phyloP scores from a whole-genome alignment of 768 basidiomycete genomes.

The Tylopilus felleus region DNA sequence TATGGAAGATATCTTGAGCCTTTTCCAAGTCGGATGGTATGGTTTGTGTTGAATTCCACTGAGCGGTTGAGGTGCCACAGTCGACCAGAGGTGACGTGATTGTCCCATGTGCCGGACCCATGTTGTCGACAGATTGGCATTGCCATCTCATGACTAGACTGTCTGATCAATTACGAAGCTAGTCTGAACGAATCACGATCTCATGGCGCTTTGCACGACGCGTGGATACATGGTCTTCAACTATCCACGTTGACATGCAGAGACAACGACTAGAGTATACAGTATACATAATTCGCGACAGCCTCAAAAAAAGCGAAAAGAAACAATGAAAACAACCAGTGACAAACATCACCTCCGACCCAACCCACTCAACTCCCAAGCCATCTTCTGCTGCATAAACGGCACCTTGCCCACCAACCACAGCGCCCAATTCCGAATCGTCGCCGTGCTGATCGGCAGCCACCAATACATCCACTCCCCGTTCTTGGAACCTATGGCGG shows the following conservation, averaged over 20 bases:
- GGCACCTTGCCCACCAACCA: slow-evolving; percentile 21
- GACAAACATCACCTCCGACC: slow-evolving; percentile 9
- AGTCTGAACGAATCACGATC: no score
- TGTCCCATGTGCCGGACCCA: no score
- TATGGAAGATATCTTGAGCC: not conserved
- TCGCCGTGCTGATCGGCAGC: slow-evolving; percentile 27
- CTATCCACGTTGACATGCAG: no score
- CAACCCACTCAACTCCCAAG: slow-evolving; percentile 28
- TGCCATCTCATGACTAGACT: no score
- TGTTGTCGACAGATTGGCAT: no score
- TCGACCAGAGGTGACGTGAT: no score
- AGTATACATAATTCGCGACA: not conserved
- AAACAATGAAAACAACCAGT: not conserved
- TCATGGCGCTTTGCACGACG: no score
- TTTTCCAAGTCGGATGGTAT: not conserved
- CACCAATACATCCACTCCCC: slow-evolving; percentile 18
- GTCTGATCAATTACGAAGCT: no score
- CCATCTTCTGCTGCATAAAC: slow-evolving; percentile 14
- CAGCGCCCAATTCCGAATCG: slow-evolving; percentile 28
- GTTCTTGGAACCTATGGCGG: slow-evolving; percentile 19
- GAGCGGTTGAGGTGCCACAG: not conserved
- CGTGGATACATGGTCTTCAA: no score
- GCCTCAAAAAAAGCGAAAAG: not conserved
- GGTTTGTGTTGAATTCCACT: not conserved
- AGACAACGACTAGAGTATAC: no score